These are phyloP conservation scores for Eucalyptus guilfoylei DNA, from an alignment of 345 rosid genomes.

Conservation along the genomic window DNA sequence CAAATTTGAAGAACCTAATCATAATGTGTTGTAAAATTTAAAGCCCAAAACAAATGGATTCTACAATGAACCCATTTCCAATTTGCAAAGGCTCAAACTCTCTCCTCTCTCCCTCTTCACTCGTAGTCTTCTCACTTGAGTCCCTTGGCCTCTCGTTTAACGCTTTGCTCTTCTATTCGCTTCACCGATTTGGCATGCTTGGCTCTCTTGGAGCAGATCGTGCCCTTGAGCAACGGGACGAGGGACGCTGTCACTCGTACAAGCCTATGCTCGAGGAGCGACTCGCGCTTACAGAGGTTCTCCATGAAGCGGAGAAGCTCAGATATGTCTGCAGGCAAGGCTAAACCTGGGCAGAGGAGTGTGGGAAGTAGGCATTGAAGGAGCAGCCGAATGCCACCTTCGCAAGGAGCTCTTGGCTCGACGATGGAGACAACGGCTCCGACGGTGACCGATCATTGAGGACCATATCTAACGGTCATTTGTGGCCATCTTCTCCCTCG, in stretches of 20 bases:
- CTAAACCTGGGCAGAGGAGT: constrained; percentile 86
- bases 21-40: background rate
- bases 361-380: constrained; percentile 53
- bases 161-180: background rate
- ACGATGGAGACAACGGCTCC: background rate
- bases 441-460: background rate
- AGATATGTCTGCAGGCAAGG: constrained; percentile 21
- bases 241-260: constrained; percentile 53
- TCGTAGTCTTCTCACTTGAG: background rate
- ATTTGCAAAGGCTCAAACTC: background rate
- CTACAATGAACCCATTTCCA: background rate
- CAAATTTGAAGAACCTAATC: background rate
- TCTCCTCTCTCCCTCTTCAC: background rate
- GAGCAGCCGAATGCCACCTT: constrained; percentile 20
- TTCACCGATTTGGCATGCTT: constrained; percentile 16
- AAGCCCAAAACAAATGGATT: background rate
- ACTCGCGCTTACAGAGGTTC: no score
- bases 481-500: background rate
- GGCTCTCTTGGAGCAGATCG: constrained; percentile 12
- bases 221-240: constrained; percentile 41
- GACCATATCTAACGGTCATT: background rate
- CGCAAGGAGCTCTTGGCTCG: background rate
- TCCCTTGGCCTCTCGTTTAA: background rate
- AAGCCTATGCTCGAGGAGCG: constrained; percentile 31
- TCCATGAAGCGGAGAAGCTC: no score